These are phyloP conservation scores for Cylindrotheca closterium DNA, from an alignment of 108 stramenopile genomes.

Conservation along the genomic window DNA sequence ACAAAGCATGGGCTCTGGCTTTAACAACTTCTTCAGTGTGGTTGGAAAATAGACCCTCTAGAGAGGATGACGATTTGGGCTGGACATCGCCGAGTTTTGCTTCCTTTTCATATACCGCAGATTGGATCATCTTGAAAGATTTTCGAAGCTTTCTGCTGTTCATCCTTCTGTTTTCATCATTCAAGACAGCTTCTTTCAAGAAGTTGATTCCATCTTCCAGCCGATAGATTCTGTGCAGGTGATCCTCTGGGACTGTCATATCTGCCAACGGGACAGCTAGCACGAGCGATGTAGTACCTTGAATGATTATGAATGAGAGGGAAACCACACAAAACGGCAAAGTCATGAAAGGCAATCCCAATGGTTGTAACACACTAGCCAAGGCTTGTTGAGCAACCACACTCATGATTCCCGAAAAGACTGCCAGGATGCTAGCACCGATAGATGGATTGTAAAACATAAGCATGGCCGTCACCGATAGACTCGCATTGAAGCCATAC, in stretches of 20 bases:
- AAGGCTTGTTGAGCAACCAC: conserved; percentile 34
- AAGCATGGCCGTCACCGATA: conserved; percentile 33
- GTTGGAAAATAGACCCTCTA: background rate
- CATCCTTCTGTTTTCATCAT: background rate
- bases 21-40: conserved; percentile 2
- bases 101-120: background rate
- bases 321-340: conserved; percentile 37
- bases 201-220: conserved; percentile 31
- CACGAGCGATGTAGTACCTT: conserved; percentile 34
- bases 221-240: conserved; percentile 14
- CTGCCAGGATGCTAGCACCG: conserved; percentile 8
- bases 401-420: conserved; percentile 29
- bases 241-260: conserved; percentile 47
- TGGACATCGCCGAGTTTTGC: background rate
- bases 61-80: too few relatives aligned
- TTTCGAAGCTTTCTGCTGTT: background rate
- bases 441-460: conserved; percentile 37
- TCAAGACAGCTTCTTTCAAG: conserved; percentile 16
- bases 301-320: conserved; percentile 32
- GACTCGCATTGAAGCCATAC: conserved; percentile 36
- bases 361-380: conserved; percentile 20
- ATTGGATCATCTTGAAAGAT: background rate
- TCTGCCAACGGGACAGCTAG: conserved; percentile 39
- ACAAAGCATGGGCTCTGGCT: background rate
- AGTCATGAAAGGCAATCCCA: conserved; percentile 45